Conservation (phyloP, 495 filamentous ascomycete species). For the Parmelia sp. region DNA sequence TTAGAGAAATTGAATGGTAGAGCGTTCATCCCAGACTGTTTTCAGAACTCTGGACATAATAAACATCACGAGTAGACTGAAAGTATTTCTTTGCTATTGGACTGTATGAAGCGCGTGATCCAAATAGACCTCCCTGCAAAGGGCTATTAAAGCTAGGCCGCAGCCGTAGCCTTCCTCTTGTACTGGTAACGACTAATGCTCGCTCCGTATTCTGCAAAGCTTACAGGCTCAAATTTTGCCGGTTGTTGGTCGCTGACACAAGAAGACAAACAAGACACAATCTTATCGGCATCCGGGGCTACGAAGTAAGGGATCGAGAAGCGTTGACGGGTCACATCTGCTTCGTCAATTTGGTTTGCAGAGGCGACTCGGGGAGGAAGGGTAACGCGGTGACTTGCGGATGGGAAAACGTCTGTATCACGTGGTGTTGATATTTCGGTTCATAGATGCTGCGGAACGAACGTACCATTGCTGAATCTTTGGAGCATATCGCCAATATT, state of each 20-base stretch:
- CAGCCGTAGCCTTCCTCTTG: neutral
- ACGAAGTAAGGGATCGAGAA: slow-evolving; percentile 56
- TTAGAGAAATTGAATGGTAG: no score
- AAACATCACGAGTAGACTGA: no score
- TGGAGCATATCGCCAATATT: slow-evolving; percentile 61
- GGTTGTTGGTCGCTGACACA: slow-evolving; percentile 47
- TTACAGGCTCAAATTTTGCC: slow-evolving; percentile 50
- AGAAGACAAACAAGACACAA: slow-evolving; percentile 41
- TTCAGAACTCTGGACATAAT: no score
- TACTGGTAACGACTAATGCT: slow-evolving; percentile 7
- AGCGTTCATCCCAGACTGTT: no score
- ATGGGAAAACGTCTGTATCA: slow-evolving; percentile 33
- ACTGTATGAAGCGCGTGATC: neutral
- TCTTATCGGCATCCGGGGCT: slow-evolving; percentile 35
- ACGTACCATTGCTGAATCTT: slow-evolving; percentile 51
- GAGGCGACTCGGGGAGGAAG: slow-evolving; percentile 14
- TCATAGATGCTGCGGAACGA: neutral
- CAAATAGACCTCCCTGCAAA: neutral
- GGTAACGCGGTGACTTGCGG: slow-evolving; percentile 50
- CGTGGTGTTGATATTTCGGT: neutral
- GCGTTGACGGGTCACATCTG: slow-evolving; percentile 29
- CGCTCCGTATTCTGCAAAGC: slow-evolving; percentile 40
- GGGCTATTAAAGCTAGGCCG: neutral
- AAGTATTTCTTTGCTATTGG: neutral
- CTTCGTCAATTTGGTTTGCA: neutral